Conservation (phyloP, 1,139 yeast species). For the Yamadazyma mexicana region DNA sequence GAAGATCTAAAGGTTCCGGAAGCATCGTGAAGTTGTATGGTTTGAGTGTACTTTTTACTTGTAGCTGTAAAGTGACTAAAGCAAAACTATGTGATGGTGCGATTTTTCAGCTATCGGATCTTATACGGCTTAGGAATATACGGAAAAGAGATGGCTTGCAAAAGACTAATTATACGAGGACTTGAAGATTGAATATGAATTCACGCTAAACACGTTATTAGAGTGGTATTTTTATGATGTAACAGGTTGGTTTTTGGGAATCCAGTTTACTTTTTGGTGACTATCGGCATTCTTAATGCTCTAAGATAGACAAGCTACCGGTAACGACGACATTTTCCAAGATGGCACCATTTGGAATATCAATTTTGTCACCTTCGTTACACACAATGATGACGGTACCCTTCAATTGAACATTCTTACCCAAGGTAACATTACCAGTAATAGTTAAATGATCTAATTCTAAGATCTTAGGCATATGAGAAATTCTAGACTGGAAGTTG, state of each 20-base stretch:
- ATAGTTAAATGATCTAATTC: conserved; percentile 97
- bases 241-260: too few relatives aligned
- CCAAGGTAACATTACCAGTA: conserved; percentile 92
- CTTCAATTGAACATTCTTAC: conserved; percentile 86
- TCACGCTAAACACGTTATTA: too few relatives aligned
- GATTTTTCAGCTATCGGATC: neutral
- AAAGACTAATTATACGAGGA: too few relatives aligned
- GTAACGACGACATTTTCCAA: conserved; percentile 96
- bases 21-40: conserved; percentile 44
- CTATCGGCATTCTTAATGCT: too few relatives aligned
- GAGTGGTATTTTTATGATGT: too few relatives aligned
- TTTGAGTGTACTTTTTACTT: too few relatives aligned
- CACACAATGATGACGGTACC: conserved; percentile 98
- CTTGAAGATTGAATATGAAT: too few relatives aligned
- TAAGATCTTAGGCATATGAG: conserved; percentile 94
- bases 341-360: conserved; percentile 93
- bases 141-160: neutral
- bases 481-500: conserved; percentile 84
- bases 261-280: too few relatives aligned
- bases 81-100: conserved; percentile 2
- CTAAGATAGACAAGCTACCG: conserved; percentile 92
- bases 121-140: neutral
- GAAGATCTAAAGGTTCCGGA: conserved; percentile 68
- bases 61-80: conserved; percentile 1
- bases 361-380: conserved; percentile 95